Evolutionary conservation across 2,329 filamentous ascomycete genomes (phyloP), one percentile per base, ranked within the genome.

Genomic region (Aspergillus floridensis): DNA sequence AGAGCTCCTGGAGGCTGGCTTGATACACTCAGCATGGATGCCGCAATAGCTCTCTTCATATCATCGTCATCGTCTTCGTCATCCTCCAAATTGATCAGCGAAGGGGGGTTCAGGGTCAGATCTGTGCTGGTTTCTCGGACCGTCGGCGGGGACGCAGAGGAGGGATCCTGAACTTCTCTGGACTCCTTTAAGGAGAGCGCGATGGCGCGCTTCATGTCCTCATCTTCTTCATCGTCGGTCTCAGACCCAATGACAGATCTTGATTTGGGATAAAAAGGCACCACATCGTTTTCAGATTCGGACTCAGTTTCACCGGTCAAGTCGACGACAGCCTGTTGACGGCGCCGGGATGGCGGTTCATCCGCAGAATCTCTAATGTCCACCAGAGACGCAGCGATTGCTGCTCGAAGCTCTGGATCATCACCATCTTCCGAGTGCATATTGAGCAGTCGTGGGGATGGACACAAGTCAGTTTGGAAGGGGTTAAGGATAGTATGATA

Each of bases 151-250:
- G 19, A 2, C 32, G 47, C 49, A 12, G 35, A 48, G 7, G 57
- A 21, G 4, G 10, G 11, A 5, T 60, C 8, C 48, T 65, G 58
- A 38, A 63, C 31, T 32, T 62, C 41, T 57, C 62, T 47, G 56
- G 62, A n/a, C 5, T 63, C 53, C 56, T 75, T 63, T 59, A 76
- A 59, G 50, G 75, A 75, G 41, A 76, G 35, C 19, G 68, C 66
- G 59, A 77, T 71, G 47, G 76, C 70, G 59, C 59, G 65, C 49
- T 72, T 72, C 12, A 78, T 59, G 10, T 76, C 72, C 48, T 77
- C 75, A 35, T 59, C 58, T 14, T 66, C 66, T 6, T 65, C 60
- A 14, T 64, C 56, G n/a, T 64, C 67, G 2, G 64, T 68, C 21
- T 70, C 69, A 14, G 70, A 70, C 2, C 62, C 67, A 14, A 72